Evolutionary conservation across 1,284 basidiomycete genomes (phyloP), one percentile per base, ranked within the genome.

Genomic region (Ceratobasidium sp.): DNA sequence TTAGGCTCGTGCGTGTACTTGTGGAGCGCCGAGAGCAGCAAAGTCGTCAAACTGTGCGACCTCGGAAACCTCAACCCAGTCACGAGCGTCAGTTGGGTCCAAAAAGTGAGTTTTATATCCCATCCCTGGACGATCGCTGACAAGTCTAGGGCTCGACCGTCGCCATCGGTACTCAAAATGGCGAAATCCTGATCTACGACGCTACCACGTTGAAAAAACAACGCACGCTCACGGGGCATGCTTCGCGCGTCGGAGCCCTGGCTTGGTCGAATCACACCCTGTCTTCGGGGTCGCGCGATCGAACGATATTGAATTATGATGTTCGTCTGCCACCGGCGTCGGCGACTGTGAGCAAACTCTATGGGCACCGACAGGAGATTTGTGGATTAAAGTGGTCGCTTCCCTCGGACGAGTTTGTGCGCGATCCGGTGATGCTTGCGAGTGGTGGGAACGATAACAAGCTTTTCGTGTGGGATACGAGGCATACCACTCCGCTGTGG

Each of bases 371-470:
- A 55, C 97, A 99, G 77, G 96, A 99, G 78, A 94, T 99, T 2
- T 99, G 97, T 77, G 96, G 97, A 0, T 81, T 99, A 52, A 91
- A 93, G 71, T 99, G 96, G 96, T 96, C 92, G 74, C 81, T 84
- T 1, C 55, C n/a, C 35, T 71, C 72, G 13, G 85, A 87, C 76
- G 75, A 73, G 75, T 71, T 32, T 77, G 77, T 10, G 69, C 77
- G 79, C 34, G 80, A 84, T 60, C 82, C 84, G 5, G 89, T 90
- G 60, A 89, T 88, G 73, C 85, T 99, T 1, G 96, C 96, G 3
- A 94, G 92, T 72, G 96, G 97, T 0, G 96, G 96, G 0, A 99
- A 99, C 79, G 97, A 99, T 80, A 99, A 99, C 81, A 96, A 97
- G 80, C 90, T 99, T 8, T 94, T 94, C 75, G 93, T 99, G 67